Conservation (phyloP, 1,284 basidiomycete genomes). For the Fomitopsis palustris region DNA sequence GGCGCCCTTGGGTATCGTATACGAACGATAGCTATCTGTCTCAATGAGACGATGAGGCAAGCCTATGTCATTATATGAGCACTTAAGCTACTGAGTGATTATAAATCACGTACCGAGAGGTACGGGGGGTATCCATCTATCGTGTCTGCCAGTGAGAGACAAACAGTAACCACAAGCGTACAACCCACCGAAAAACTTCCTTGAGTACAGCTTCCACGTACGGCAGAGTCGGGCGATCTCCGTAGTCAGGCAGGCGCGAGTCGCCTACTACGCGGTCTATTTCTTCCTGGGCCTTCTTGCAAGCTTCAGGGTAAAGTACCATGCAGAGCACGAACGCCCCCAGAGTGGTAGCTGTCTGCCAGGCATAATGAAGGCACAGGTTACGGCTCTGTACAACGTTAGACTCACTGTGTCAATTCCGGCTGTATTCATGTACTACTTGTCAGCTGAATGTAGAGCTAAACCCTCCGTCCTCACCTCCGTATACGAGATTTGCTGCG, state of each 20-base stretch:
- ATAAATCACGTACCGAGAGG: not conserved
- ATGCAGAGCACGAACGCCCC: constrained; percentile 12
- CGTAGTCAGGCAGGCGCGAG: constrained; percentile 7
- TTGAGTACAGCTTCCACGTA: constrained; percentile 44
- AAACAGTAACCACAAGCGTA: too few species aligned
- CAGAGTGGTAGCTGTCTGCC: constrained; percentile 36
- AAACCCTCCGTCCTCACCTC: constrained; percentile 10
- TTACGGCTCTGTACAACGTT: too few species aligned
- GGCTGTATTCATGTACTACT: constrained; percentile 9
- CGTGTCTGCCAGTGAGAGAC: too few species aligned
- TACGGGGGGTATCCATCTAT: constrained; percentile 13
- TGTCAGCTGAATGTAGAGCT: not conserved
- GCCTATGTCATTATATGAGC: not conserved
- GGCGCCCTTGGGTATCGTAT: constrained; percentile 41
- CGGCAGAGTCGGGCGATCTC: constrained; percentile 13
- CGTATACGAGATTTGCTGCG: constrained; percentile 16
- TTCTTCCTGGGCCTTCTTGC: constrained; percentile 15
- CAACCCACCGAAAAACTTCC: constrained; percentile 40
- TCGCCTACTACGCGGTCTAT: constrained; percentile 14
- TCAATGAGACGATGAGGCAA: constrained; percentile 28
- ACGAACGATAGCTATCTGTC: constrained; percentile 44
- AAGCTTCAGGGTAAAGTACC: constrained; percentile 14
- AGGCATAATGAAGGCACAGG: too few species aligned
- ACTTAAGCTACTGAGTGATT: not conserved
- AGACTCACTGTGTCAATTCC: constrained; percentile 24